A percentile compares a stretch with the other conserved stretches of the same genome.
Conservation (phyloP, 2,329 filamentous ascomycete species). For the Xylaria polymorpha region DNA sequence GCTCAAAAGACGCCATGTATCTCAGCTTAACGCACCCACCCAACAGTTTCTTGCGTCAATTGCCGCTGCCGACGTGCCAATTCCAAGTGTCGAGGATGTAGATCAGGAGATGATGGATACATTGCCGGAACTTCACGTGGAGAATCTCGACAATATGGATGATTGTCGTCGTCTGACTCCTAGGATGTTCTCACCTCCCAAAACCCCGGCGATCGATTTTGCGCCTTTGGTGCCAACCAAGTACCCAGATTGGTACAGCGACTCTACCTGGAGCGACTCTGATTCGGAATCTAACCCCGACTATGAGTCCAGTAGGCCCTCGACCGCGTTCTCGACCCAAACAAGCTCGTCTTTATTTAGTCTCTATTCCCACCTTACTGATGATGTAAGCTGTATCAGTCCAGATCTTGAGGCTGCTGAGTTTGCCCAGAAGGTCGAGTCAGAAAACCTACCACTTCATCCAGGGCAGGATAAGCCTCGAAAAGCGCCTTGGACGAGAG, state of each 20-base stretch:
- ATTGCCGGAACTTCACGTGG: conserved; percentile 52
- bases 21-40: conserved; percentile 67
- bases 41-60: conserved; percentile 75
- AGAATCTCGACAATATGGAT: conserved; percentile 50
- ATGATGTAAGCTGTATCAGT: conserved; percentile 66
- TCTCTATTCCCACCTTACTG: conserved; percentile 65
- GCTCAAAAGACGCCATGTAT: conserved; percentile 66
- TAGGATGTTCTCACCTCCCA: conserved; percentile 65
- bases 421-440: conserved; percentile 40
- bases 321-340: conserved; percentile 69
- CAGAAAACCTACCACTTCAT: conserved; percentile 21
- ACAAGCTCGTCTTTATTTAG: conserved; percentile 69
- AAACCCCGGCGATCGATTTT: conserved; percentile 65
- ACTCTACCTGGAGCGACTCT: conserved; percentile 66
- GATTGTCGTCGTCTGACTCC: conserved; percentile 52
- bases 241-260: conserved; percentile 70
- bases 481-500: conserved; percentile 71
- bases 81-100: conserved; percentile 71
- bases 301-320: conserved; percentile 69
- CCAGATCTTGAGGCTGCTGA: conserved; percentile 59
- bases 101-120: conserved; percentile 59
- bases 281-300: conserved; percentile 66
- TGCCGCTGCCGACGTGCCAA: conserved; percentile 71
- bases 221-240: conserved; percentile 58
- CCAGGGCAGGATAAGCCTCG: conserved; percentile 51